A percentile compares a stretch with the other conserved stretches of the same genome.
phyloP scores from a whole-genome alignment of 2,329 filamentous ascomycete genomes.

The Saccharata proteae region DNA sequence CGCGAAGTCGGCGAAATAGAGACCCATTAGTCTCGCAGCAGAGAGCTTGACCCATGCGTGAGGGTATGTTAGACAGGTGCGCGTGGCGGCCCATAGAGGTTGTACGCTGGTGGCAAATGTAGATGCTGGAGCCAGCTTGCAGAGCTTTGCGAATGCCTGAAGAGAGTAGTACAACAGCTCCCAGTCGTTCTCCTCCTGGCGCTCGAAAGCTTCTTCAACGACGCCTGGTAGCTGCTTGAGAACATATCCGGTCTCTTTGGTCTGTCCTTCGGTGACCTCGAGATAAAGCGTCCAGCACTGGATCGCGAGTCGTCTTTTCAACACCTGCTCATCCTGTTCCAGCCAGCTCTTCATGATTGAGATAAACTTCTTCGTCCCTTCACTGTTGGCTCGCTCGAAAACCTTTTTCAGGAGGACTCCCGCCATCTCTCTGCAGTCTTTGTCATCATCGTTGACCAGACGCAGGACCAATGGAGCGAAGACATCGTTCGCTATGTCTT shows the following conservation, averaged over 20 bases:
- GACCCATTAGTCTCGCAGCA: conserved; percentile 59
- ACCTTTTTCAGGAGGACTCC: conserved; percentile 67
- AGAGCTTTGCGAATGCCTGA: conserved; percentile 54
- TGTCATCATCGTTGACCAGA: conserved; percentile 77
- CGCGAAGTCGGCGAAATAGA: conserved; percentile 72
- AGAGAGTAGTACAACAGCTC: conserved; percentile 66
- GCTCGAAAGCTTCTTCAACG: conserved; percentile 36
- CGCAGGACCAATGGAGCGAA: conserved; percentile 81
- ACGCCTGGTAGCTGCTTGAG: conserved; percentile 38
- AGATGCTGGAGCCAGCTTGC: conserved; percentile 50
- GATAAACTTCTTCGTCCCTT: conserved; percentile 59
- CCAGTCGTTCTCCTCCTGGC: conserved; percentile 48
- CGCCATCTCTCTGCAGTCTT: conserved; percentile 73
- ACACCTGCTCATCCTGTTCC: conserved; percentile 57
- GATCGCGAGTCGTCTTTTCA: conserved; percentile 61
- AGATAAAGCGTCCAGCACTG: conserved; percentile 78
- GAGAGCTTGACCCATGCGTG: conserved; percentile 66
- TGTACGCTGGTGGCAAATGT: conserved; percentile 49
- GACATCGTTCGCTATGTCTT: conserved; percentile 67
- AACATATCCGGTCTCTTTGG: conserved; percentile 56
- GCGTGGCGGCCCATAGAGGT: conserved; percentile 59
- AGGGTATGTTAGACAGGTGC: conserved; percentile 57
- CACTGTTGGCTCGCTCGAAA: conserved; percentile 65
- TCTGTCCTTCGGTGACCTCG: conserved; percentile 47
- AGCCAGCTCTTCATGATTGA: conserved; percentile 63